Conservation (phyloP, 148 eudicot species). For the Camellia lanceoleosa region DNA sequence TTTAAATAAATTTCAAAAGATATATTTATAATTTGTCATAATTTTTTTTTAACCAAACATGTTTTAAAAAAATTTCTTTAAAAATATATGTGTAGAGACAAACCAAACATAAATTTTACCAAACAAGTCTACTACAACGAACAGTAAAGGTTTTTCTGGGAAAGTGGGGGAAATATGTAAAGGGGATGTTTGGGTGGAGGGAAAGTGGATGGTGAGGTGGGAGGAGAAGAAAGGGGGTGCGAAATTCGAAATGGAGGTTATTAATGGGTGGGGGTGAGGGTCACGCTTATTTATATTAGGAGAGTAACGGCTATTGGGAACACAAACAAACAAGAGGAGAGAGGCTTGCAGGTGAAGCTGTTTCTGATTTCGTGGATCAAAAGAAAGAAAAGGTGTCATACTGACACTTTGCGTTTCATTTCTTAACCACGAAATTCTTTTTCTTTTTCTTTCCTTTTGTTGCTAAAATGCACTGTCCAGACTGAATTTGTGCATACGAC, state of each 20-base stretch:
- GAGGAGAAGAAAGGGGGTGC: neutral
- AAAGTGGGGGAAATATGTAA: neutral
- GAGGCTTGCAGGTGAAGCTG: too few species aligned
- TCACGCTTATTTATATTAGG: slow-evolving; percentile 7
- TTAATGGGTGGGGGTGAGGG: neutral
- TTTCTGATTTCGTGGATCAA: too few species aligned
- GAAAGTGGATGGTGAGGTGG: neutral
- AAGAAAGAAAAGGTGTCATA: neutral
- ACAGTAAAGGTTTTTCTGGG: neutral
- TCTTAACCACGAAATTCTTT: neutral
- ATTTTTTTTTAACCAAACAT: too few species aligned
- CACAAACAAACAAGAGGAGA: neutral
- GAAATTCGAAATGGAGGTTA: neutral
- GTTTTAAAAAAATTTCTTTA: too few species aligned
- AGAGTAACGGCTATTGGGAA: slow-evolving; percentile 3
- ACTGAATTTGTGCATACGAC: too few species aligned
- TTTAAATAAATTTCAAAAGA: too few species aligned
- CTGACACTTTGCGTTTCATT: neutral
- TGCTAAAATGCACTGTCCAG: too few species aligned
- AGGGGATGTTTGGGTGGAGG: slow-evolving; percentile 17
- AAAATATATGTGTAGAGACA: too few species aligned
- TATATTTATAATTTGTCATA: too few species aligned
- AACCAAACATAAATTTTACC: too few species aligned
- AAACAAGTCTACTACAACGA: too few species aligned
- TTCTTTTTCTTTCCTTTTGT: neutral